Percentiles rank a stretch among this genome's conserved stretches.
Conservation (phyloP, 192 early-diverging fungal genomes). For the Coemansia umbellata region DNA sequence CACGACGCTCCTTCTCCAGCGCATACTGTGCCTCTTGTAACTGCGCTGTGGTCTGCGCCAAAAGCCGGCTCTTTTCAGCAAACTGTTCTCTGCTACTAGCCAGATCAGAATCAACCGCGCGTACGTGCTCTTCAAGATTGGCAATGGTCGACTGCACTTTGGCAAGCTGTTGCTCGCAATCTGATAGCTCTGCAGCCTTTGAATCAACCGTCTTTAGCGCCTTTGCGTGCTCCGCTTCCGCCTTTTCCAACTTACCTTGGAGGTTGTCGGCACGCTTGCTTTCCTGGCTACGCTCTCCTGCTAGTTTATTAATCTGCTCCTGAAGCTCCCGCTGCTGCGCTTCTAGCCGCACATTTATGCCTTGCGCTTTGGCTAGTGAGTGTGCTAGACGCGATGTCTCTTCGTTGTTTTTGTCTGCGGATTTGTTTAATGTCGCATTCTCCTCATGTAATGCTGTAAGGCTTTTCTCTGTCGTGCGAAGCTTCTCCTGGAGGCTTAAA, state of each 20-base stretch:
- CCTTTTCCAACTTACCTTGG: neutral
- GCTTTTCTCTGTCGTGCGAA: neutral
- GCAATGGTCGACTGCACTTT: slow-evolving; percentile 13
- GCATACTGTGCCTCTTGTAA: slow-evolving; percentile 44
- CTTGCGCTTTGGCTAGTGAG: slow-evolving; percentile 38
- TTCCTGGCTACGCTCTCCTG: neutral
- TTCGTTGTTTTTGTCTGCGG: slow-evolving; percentile 3
- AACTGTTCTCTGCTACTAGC: slow-evolving; percentile 49
- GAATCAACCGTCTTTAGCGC: neutral
- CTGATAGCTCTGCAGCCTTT: neutral
- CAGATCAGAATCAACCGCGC: slow-evolving; percentile 41
- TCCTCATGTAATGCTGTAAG: neutral
- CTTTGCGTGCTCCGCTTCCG: neutral
- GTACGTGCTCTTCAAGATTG: slow-evolving; percentile 35
- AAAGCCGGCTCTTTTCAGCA: slow-evolving; percentile 41
- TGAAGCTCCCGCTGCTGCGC: slow-evolving; percentile 20
- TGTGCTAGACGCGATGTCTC: slow-evolving; percentile 27
- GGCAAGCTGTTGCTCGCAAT: slow-evolving; percentile 16
- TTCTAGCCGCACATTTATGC: slow-evolving; percentile 18
- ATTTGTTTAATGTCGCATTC: neutral
- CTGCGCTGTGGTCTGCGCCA: slow-evolving; percentile 31
- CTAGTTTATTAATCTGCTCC: slow-evolving; percentile 4
- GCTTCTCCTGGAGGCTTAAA: neutral
- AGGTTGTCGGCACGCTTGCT: slow-evolving; percentile 3
- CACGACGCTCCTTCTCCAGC: slow-evolving; percentile 36